Evolutionary conservation across 148 eudicot species (phyloP), one percentile per base, ranked within the genome.

Genomic region (Chenopodium suecicum): DNA sequence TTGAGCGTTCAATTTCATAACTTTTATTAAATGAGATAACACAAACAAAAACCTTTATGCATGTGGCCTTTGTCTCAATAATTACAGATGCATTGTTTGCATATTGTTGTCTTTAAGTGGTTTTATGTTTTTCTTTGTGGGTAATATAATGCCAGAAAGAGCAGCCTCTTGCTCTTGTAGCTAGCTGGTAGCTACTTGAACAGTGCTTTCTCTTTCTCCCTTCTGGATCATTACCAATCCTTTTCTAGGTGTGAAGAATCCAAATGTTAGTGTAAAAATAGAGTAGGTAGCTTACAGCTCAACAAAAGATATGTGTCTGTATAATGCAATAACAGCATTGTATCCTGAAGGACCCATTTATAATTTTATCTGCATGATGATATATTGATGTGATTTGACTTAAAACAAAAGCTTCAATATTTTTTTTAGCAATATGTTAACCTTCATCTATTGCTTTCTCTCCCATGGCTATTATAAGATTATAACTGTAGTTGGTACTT

Each of bases 371-470:
- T 76, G 77, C 56, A 32, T 76, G 62, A 32, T 76, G 62, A 37
- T 37, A 37, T 37, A 37, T 37, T 37, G 44, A 80, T 84, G 73
- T 84, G 86, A 80, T 73, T 58, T n/a, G 29, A 75, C 67, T 48
- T 75, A 56, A 68, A 68, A 46, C 48, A 67, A 19, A 29, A 64
- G 37, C 67, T 72, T 44, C 68, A 23, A 50, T 52, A 48, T 73
- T 52, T 7, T 13, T 27, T 66, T 27, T 23, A 60, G 60, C 58
- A 81, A 47, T 0, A 3, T 23, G 70, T 72, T 71, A 81, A 47
- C 44, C 29, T 58, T n/a, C 75, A 79, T 58, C 48, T 54, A 73
- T 62, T 64, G 34, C 25, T 79, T 34, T 50, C 68, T 1, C 54
- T 16, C 32, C 44, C n/a, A 6, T 31, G 32, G 32, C 32, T 31